Conservation (phyloP, 2,329 filamentous ascomycete genomes). For the Exophiala dermatitidis region DNA sequence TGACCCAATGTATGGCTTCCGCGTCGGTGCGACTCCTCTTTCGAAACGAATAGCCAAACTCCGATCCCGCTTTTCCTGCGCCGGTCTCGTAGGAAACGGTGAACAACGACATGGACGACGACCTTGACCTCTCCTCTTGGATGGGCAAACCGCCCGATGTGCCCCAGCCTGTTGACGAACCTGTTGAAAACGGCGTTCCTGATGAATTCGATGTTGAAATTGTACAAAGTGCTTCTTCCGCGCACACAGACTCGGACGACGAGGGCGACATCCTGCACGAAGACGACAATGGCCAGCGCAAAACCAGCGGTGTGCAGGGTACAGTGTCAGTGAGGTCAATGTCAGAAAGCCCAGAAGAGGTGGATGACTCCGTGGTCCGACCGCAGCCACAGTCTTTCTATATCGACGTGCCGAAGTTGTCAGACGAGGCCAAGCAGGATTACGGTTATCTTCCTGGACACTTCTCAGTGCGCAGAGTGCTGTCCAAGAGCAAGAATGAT, state of each 20-base stretch:
- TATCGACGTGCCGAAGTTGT: slow-evolving; percentile 31
- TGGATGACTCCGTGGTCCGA: not conserved
- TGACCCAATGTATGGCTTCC: too few relatives aligned
- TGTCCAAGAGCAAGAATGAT: slow-evolving; percentile 28
- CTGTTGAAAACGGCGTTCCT: not conserved
- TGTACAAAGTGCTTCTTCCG: slow-evolving; percentile 1
- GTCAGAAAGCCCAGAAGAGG: slow-evolving; percentile 1
- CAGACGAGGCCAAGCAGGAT: slow-evolving; percentile 30
- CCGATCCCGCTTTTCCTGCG: too few relatives aligned
- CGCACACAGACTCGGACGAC: slow-evolving; percentile 1
- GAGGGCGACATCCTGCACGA: slow-evolving; percentile 16
- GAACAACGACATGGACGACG: slow-evolving; percentile 6
- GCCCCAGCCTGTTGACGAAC: not conserved
- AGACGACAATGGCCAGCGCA: not conserved
- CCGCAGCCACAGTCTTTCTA: slow-evolving; percentile 16
- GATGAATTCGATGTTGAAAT: not conserved
- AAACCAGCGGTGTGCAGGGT: not conserved
- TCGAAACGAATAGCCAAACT: too few relatives aligned
- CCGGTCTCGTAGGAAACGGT: too few relatives aligned
- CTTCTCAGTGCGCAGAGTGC: slow-evolving; percentile 31
- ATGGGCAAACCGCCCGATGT: slow-evolving; percentile 20
- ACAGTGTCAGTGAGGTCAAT: not conserved
- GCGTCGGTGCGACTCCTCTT: too few relatives aligned
- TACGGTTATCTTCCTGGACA: slow-evolving; percentile 38
- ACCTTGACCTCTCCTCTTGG: slow-evolving; percentile 19